phyloP scores from a whole-genome alignment of 2,329 filamentous ascomycete species.

The Rachicladosporium sp. region DNA sequence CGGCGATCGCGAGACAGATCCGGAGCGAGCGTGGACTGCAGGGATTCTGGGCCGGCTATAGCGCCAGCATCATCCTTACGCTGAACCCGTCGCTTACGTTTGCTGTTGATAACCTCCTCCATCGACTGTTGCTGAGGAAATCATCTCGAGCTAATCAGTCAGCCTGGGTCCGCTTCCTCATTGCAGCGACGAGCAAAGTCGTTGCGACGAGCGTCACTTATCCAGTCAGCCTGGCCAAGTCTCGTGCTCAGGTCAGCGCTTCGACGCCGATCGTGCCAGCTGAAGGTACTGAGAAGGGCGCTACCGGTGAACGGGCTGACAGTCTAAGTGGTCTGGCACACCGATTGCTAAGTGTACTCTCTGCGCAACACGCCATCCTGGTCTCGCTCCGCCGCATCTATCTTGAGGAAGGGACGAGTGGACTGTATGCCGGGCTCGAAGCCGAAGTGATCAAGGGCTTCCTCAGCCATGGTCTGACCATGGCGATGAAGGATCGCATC shows the following conservation, averaged over 20 bases:
- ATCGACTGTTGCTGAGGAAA: conserved; percentile 43
- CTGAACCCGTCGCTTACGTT: conserved; percentile 82
- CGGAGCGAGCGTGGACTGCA: conserved; percentile 54
- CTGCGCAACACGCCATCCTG: conserved; percentile 19
- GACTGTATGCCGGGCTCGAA: conserved; percentile 63
- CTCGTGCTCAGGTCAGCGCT: conserved; percentile 55
- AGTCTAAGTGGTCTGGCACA: too few species aligned
- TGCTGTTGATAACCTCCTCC: conserved; percentile 62
- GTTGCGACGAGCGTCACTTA: conserved; percentile 68
- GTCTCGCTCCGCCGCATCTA: conserved; percentile 21
- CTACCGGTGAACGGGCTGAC: too few species aligned
- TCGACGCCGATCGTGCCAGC: conserved; percentile 12
- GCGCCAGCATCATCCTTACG: conserved; percentile 64
- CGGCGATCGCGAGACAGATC: conserved; percentile 53
- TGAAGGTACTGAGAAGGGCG: conserved; percentile 18
- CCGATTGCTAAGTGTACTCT: conserved; percentile 14
- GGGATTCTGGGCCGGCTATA: conserved; percentile 83
- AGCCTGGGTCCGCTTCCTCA: conserved; percentile 45
- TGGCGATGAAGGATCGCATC: conserved; percentile 71
- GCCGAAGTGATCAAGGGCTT: conserved; percentile 74
- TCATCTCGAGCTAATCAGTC: conserved; percentile 42
- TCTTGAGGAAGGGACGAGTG: conserved; percentile 48
- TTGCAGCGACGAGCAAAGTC: conserved; percentile 69
- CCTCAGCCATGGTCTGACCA: conserved; percentile 74
- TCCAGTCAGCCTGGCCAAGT: conserved; percentile 76